Evolutionary conservation across 345 rosid genomes (phyloP).

Genomic region (Hypericum perforatum): DNA sequence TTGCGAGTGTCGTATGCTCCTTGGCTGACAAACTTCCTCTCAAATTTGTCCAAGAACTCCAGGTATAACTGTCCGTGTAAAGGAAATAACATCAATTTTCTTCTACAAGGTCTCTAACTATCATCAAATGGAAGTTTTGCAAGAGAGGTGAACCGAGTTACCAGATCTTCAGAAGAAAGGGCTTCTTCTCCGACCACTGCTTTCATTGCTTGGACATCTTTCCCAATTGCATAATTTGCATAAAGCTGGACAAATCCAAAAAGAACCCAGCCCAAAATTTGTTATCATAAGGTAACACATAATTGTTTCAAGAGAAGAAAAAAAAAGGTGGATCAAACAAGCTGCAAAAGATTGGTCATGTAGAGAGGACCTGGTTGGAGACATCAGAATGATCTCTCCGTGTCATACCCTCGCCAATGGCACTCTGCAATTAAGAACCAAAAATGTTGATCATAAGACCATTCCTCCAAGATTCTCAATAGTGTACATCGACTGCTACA

Average conservation of each 20-base stretch:
- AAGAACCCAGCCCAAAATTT: not conserved
- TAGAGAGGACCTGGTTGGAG: conserved; percentile 62
- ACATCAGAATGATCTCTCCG: conserved; percentile 87
- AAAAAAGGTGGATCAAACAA: too few species aligned
- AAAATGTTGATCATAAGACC: not conserved
- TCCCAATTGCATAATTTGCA: conserved; percentile 94
- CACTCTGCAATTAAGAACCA: conserved; percentile 52
- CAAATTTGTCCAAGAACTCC: conserved; percentile 90
- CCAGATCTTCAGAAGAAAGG: conserved; percentile 95
- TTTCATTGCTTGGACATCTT: conserved; percentile 98
- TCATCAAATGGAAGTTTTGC: not conserved
- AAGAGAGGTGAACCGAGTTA: conserved; percentile 19
- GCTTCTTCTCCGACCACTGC: conserved; percentile 99
- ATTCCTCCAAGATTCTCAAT: not conserved
- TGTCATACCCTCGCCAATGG: conserved; percentile 98
- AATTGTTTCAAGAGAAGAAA: too few species aligned
- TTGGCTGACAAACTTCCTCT: conserved; percentile 83
- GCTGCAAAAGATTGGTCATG: too few species aligned
- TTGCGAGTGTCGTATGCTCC: conserved; percentile 97
- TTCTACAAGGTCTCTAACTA: not conserved
- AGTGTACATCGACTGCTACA: not conserved
- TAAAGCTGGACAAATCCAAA: conserved; percentile 41
- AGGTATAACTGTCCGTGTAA: conserved; percentile 60
- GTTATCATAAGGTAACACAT: too few species aligned
- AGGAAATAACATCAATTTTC: conserved; percentile 12